phyloP scores from a whole-genome alignment of 1,139 yeast genomes.

The Torulaspora pretoriensis region DNA sequence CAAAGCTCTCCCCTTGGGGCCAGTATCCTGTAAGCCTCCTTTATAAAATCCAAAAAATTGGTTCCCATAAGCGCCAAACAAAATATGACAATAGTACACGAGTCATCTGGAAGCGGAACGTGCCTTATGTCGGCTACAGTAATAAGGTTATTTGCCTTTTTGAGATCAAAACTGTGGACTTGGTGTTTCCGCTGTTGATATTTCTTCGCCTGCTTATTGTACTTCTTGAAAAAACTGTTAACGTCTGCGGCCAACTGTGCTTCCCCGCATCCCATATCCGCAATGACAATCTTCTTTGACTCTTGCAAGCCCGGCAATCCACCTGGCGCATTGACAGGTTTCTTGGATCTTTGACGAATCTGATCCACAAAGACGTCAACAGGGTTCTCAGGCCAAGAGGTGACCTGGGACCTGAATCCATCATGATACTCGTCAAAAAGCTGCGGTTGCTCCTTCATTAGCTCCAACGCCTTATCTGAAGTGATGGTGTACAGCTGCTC shows the following conservation, averaged over 20 bases:
- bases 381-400: slow-evolving; percentile 97
- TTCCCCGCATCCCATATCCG: slow-evolving; percentile 99
- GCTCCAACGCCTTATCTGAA: slow-evolving; percentile 68
- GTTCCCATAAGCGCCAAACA: slow-evolving; percentile 98
- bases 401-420: slow-evolving; percentile 92
- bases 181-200: slow-evolving; percentile 45
- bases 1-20: slow-evolving; percentile 92
- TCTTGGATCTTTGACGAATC: slow-evolving; percentile 55
- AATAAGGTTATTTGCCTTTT: slow-evolving; percentile 78
- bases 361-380: slow-evolving; percentile 81
- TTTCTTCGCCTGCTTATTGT: slow-evolving; percentile 36
- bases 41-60: slow-evolving; percentile 82
- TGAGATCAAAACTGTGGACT: slow-evolving; percentile 86
- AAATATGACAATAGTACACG: slow-evolving; percentile 81
- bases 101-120: slow-evolving; percentile 76
- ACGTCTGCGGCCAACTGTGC: slow-evolving; percentile 77
- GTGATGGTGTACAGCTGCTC: slow-evolving; percentile 86
- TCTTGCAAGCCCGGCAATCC: slow-evolving; percentile 74
- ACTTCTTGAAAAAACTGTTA: slow-evolving; percentile 43
- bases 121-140: slow-evolving; percentile 93
- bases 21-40: slow-evolving; percentile 82
- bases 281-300: slow-evolving; percentile 58
- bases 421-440: slow-evolving; percentile 91
- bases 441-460: slow-evolving; percentile 77
- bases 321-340: slow-evolving; percentile 87